A percentile compares a stretch with the other conserved stretches of the same genome.
These are phyloP conservation scores for Tinospora cordifolia DNA, from an alignment of 164 flowering plant species.

Conservation along the genomic window DNA sequence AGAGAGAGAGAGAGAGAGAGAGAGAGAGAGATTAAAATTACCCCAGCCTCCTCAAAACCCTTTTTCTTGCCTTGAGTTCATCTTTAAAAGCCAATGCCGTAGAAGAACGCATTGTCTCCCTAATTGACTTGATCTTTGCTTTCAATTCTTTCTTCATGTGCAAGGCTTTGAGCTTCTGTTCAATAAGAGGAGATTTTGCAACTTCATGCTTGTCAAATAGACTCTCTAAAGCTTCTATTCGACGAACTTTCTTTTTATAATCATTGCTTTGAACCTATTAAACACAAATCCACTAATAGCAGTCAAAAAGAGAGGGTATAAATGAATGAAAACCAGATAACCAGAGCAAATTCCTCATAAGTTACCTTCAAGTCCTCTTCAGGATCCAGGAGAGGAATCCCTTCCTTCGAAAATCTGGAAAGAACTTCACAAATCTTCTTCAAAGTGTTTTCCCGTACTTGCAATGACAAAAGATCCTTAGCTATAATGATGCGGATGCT, in stretches of 20 bases:
- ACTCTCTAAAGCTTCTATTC: conserved; percentile 82
- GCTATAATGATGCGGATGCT: conserved; percentile 51
- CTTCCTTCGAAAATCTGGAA: conserved; percentile 58
- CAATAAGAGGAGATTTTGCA: conserved; percentile 71
- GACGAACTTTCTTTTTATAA: conserved; percentile 61
- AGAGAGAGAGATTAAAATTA: conserved; percentile 23
- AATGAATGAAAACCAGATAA: conserved; percentile 6
- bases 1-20: not conserved
- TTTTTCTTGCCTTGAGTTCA: conserved; percentile 89
- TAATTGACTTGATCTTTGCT: conserved; percentile 65
- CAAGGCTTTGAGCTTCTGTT: conserved; percentile 69
- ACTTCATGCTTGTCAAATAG: conserved; percentile 72
- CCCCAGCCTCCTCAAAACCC: conserved; percentile 91
- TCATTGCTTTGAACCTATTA: conserved; percentile 77
- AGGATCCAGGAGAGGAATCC: conserved; percentile 72
- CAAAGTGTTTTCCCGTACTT: conserved; percentile 80
- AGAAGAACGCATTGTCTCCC: conserved; percentile 61
- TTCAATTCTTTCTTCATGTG: conserved; percentile 74
- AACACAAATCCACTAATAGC: conserved; percentile 1
- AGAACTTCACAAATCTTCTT: conserved; percentile 74
- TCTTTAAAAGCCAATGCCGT: conserved; percentile 89
- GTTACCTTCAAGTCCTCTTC: conserved; percentile 89
- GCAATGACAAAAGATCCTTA: conserved; percentile 79
- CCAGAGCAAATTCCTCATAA: not conserved
- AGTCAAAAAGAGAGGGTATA: not conserved